Evolutionary conservation across 225 moss, liverwort and hornwort genomes (phyloP), one percentile per base, ranked within the genome.

Genomic region (Antitrichia curtipendula): DNA sequence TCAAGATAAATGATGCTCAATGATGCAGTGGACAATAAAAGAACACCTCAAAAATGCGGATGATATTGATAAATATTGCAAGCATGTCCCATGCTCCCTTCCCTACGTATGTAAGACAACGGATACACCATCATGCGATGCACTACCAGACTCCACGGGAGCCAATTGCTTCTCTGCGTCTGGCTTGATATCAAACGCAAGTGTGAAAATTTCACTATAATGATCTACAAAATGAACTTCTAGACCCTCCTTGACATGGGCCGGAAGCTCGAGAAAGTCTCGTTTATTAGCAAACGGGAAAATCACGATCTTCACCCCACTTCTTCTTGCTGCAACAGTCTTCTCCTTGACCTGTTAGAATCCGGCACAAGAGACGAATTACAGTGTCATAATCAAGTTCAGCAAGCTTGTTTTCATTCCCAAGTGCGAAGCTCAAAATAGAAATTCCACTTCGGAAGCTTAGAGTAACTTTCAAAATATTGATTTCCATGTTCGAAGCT

Each of bases 161-260:
- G 89, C 59, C 52, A 94, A 71, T 88, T 94, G 93, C 83, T 90
- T 94, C 76, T 93, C 91, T 43, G 82, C 1, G 49, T 90, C 92
- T 65, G 88, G 57, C 80, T 91, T 88, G 36, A 87, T 70, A 76
- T 91, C 95, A 89, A 98, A 98, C 38, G 95, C 95, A 38, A 98
- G 92, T 3, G 88, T 87, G 80, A 94, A 98, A 75, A 98, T 96
- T 84, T 98, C 97, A 73, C 92, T 92, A 61, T 97, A 98, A 88
- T 92, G 94, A 85, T 98, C 96, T 81, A 98, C 98, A 90, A 98
- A 98, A 90, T 97, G 94, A 52, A 96, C 98, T 74, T 95, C 95
- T 20, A 98, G 82, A 50, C 95, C 96, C 85, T 95, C 96, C 87
- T 94, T 96, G 78, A 98, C 97, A 91, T 97, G 97, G 52, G 96